Evolutionary conservation across 768 basidiomycete genomes (phyloP), one percentile per base, ranked within the genome.

Genomic region (Bullera alba): DNA sequence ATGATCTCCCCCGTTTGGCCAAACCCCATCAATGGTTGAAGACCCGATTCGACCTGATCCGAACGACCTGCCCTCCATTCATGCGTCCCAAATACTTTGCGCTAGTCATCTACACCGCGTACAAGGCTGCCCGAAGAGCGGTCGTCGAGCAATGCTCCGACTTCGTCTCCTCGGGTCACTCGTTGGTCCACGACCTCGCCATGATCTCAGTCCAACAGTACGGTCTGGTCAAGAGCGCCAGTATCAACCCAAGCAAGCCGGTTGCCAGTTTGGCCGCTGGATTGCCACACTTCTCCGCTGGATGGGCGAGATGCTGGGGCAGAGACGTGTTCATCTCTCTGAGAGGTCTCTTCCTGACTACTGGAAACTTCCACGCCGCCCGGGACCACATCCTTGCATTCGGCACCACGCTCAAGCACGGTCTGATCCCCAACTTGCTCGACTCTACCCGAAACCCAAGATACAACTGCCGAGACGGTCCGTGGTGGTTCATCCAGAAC

Each of bases 401-500:
- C 69, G 85, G 86, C 6, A 88, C 87, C 12, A 91, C 88, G 2
- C 71, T 95, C 56, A 96, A 93, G 70, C 92, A 97, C 65, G 93
- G 95, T 0, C 77, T 97, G 60, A 92, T 97, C 59, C 95, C 95
- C 0, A 99, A 99, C 70, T 74, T 99, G 32, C 76, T 99, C 50
- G 93, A 97, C 73, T 95, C 91, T 12, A 77, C 85, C 22, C 81
- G 83, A 42, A 85, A 76, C 52, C 92, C 92, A 16, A 78, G 91
- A 83, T 88, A 74, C 73, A 97, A 97, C 72, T 97, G 89, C 4
- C 84, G 95, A 46, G 95, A 99, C 69, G 90, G 89, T 5, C 93
- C 95, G 3, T 97, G 68, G 93, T 97, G 91, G 89, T 93, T 97
- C 87, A 71, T 96, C 51, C 93, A 99, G 70, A 95, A 86, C 66